Conservation (phyloP, 768 basidiomycete species). For the Piloderma croceum region DNA sequence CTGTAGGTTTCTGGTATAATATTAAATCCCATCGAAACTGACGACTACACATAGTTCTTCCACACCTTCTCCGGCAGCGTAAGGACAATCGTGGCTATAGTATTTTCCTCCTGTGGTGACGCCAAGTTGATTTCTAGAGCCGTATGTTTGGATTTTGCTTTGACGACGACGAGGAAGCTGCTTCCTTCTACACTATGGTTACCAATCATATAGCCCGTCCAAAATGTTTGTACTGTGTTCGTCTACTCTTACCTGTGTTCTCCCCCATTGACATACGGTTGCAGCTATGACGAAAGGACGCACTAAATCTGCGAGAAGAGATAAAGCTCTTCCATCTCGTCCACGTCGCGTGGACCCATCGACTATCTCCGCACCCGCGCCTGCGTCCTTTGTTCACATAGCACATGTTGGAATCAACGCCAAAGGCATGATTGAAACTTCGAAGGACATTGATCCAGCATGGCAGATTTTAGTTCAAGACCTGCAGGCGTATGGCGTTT, state of each 20-base stretch:
- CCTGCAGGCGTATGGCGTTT: slow-evolving; percentile 36
- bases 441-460: slow-evolving; percentile 46
- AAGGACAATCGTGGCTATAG: slow-evolving; percentile 25
- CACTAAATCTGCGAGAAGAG: slow-evolving; percentile 10
- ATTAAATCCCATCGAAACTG: too few species aligned
- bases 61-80: slow-evolving; percentile 86
- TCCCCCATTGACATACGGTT: not conserved
- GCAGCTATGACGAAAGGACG: slow-evolving; percentile 15
- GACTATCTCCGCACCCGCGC: slow-evolving; percentile 53
- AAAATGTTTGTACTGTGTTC: slow-evolving; percentile 1
- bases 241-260: not conserved
- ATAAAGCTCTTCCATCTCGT: slow-evolving; percentile 11
- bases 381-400: slow-evolving; percentile 61
- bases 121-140: slow-evolving; percentile 28
- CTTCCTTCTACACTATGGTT: slow-evolving; percentile 56
- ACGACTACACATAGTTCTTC: too few species aligned
- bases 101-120: not conserved
- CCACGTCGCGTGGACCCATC: slow-evolving; percentile 27
- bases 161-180: slow-evolving; percentile 56
- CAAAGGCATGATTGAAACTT: slow-evolving; percentile 47
- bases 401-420: slow-evolving; percentile 57
- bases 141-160: slow-evolving; percentile 54
- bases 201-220: slow-evolving; percentile 42
- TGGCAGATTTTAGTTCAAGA: slow-evolving; percentile 44
- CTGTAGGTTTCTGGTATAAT: too few species aligned